Evolutionary conservation across 768 basidiomycete genomes (phyloP), one percentile per base, ranked within the genome.

Genomic region (Astraeus odoratus): DNA sequence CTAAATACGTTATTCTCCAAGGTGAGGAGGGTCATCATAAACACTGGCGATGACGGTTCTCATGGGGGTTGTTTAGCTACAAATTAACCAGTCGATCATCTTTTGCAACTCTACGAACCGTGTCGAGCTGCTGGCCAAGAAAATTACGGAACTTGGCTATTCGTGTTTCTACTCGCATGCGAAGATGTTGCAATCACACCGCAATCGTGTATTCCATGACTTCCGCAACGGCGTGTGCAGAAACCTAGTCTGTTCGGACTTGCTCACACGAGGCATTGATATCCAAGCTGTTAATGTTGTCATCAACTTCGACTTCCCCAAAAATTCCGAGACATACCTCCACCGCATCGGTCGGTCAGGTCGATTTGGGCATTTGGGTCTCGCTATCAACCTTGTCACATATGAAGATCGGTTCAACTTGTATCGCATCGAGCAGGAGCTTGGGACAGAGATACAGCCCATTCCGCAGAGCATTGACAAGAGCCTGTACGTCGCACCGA

Each of bases 71-170:
- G 46, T 29, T 10, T 62, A 97, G 91, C 81, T 99, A 41, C 95
- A 98, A 94, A 99, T 99, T 75, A 99, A 99, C 71, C 95, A 99
- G 71, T 97, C 95, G 48, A 98, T 99, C 70, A 99, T 99, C 63
- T 99, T 99, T 71, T 99, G 95, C 72, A 99, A 99, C 76, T 97
- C 95, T 53, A 99, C 95, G 59, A 96, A 97, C 74, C 92, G 95
- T 47, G 95, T 99, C 71, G 95, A 99, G 70, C 86, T 99, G 39
- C 78, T 99, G 56, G 95, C 95, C 50, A 97, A 98, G 74, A 99
- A 99, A 72, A 92, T 99, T 57, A 99, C 95, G 10, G 96, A 99
- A 60, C 84, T 97, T 43, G 95, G 95, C 53, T 99, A 98, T 66
- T 99, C 95, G 35, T 99, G 95, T 75, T 99, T 99, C 81, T 99